A percentile compares a stretch with the other conserved stretches of the same genome.
These are phyloP conservation scores for Chalciporus sp. DNA, from an alignment of 1,284 basidiomycete species.

Conservation along the genomic window DNA sequence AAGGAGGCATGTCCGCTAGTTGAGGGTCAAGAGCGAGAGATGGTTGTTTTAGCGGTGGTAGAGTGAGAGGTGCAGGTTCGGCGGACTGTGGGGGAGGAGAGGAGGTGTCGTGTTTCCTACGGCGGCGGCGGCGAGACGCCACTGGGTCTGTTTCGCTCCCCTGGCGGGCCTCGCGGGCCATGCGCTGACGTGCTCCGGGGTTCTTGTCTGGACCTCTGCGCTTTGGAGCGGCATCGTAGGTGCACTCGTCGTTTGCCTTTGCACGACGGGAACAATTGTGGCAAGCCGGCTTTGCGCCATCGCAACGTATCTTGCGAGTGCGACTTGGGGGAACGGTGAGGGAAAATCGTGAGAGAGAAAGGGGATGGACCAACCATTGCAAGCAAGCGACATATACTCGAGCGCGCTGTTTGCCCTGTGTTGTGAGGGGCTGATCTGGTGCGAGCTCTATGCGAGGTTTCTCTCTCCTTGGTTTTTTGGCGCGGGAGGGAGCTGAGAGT, in stretches of 20 bases:
- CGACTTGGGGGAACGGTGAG: slow-evolving; percentile 47
- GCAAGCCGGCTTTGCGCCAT: slow-evolving; percentile 74
- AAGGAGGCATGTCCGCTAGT: slow-evolving; percentile 17
- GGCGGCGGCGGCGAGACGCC: slow-evolving; percentile 40
- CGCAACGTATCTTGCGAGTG: slow-evolving; percentile 76
- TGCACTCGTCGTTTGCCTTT: slow-evolving; percentile 46
- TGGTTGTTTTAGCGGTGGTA: slow-evolving; percentile 5
- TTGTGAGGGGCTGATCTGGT: slow-evolving; percentile 72
- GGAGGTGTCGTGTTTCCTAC: slow-evolving; percentile 21
- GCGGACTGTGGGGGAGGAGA: slow-evolving; percentile 7
- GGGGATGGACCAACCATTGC: slow-evolving; percentile 57
- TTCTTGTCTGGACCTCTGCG: slow-evolving; percentile 75
- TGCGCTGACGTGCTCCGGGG: slow-evolving; percentile 70
- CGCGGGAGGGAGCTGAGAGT: not conserved
- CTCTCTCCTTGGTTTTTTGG: slow-evolving; percentile 52
- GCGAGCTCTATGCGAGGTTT: slow-evolving; percentile 65
- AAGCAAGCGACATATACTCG: slow-evolving; percentile 78
- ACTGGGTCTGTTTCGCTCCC: slow-evolving; percentile 29
- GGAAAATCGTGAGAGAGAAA: not conserved
- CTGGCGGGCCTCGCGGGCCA: slow-evolving; percentile 40
- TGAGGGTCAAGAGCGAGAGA: slow-evolving; percentile 29
- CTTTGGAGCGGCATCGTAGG: slow-evolving; percentile 70
- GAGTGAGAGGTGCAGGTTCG: not conserved
- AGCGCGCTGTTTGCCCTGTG: slow-evolving; percentile 69
- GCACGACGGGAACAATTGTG: slow-evolving; percentile 64